Conservation (phyloP, 2,329 filamentous ascomycete species). For the Hypoxylon sp. region DNA sequence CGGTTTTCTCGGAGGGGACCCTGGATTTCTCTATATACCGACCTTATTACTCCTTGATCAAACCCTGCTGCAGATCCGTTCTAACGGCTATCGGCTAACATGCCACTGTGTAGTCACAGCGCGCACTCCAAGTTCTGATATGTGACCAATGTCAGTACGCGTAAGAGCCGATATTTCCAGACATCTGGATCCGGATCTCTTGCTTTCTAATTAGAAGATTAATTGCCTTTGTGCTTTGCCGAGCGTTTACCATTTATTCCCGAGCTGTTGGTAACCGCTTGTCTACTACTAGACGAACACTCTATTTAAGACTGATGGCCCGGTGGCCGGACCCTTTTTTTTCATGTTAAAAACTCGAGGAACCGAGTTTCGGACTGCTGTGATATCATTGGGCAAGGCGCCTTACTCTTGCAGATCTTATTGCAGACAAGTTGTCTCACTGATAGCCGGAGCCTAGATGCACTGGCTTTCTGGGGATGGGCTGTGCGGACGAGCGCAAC, state of each 20-base stretch:
- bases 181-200: slow-evolving; percentile 34
- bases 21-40: slow-evolving; percentile 45
- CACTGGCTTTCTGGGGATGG: slow-evolving; percentile 34
- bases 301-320: slow-evolving; percentile 11
- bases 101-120: slow-evolving; percentile 35
- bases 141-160: slow-evolving; percentile 37
- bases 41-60: slow-evolving; percentile 39
- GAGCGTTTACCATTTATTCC: slow-evolving; percentile 36
- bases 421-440: slow-evolving; percentile 36
- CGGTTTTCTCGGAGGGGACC: slow-evolving; percentile 42
- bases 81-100: slow-evolving; percentile 40
- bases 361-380: slow-evolving; percentile 27
- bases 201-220: slow-evolving; percentile 37
- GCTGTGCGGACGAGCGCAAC: slow-evolving; percentile 33
- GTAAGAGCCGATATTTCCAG: slow-evolving; percentile 35
- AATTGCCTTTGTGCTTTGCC: slow-evolving; percentile 37
- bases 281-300: slow-evolving; percentile 3
- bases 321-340: slow-evolving; percentile 23
- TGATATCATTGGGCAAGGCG: slow-evolving; percentile 26
- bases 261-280: slow-evolving; percentile 36
- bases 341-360: slow-evolving; percentile 26
- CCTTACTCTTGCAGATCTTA: slow-evolving; percentile 45
- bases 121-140: slow-evolving; percentile 28
- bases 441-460: slow-evolving; percentile 39
- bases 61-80: slow-evolving; percentile 47